A percentile compares a stretch with the other conserved stretches of the same genome.
Evolutionary conservation across 805 yeast genomes (phyloP).

Genomic region (Ogataea sp.): DNA sequence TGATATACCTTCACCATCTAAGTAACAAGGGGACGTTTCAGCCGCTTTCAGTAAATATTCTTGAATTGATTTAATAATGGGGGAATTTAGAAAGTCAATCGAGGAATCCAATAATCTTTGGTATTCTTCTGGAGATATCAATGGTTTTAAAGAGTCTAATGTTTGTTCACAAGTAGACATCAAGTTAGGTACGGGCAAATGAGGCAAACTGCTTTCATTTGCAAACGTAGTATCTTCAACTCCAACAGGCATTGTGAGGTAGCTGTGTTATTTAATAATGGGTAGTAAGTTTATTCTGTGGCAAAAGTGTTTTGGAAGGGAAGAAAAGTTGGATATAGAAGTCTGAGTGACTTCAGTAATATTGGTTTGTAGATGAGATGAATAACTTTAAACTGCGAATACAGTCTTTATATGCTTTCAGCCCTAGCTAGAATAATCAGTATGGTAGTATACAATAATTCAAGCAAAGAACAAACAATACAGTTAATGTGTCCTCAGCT

Average conservation of each 20-base stretch:
- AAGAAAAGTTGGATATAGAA: neutral
- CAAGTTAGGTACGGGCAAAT: constrained; percentile 56
- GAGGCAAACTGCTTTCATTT: constrained; percentile 39
- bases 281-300: no score
- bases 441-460: no score
- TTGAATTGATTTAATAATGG: constrained; percentile 40
- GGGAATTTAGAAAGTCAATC: constrained; percentile 34
- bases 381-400: no score
- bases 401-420: no score
- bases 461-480: no score
- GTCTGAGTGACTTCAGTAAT: no score
- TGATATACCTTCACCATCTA: constrained; percentile 38
- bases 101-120: constrained; percentile 35
- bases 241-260: neutral
- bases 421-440: no score
- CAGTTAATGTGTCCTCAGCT: no score
- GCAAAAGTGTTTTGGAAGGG: no score
- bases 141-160: constrained; percentile 49
- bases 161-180: constrained; percentile 43
- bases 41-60: constrained; percentile 42
- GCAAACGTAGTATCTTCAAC: constrained; percentile 24
- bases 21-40: constrained; percentile 36
- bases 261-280: no score
- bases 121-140: constrained; percentile 46
- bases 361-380: no score